phyloP scores from a whole-genome alignment of 805 yeast genomes.

The Sugiyamaella marilandica region DNA sequence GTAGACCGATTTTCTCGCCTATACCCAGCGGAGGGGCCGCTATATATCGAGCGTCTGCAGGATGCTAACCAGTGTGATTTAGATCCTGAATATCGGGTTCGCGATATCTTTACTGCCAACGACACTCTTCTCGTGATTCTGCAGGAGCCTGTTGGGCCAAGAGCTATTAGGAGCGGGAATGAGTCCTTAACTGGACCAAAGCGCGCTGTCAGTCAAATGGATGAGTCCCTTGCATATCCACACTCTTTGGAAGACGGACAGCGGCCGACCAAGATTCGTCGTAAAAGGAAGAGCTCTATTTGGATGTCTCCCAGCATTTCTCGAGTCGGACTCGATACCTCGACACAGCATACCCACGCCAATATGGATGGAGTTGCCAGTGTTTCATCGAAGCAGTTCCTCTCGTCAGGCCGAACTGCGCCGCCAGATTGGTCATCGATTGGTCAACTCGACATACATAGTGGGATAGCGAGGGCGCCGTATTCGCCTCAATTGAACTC shows the following conservation, averaged over 20 bases:
- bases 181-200: background rate
- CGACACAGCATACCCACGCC: too few relatives aligned
- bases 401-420: too few relatives aligned
- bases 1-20: slow-evolving; percentile 51
- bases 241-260: too few relatives aligned
- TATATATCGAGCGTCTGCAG: slow-evolving; percentile 52
- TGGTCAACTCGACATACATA: too few relatives aligned
- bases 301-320: slow-evolving; percentile 11
- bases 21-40: slow-evolving; percentile 53
- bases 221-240: background rate
- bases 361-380: too few relatives aligned
- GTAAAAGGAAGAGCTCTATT: slow-evolving; percentile 11
- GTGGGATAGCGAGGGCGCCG: too few relatives aligned
- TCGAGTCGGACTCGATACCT: background rate
- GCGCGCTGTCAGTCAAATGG: background rate
- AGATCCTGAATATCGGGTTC: slow-evolving; percentile 68
- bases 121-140: slow-evolving; percentile 35
- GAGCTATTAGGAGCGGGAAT: background rate
- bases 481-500: too few relatives aligned
- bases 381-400: too few relatives aligned
- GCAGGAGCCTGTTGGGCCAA: slow-evolving; percentile 4
- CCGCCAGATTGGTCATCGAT: too few relatives aligned
- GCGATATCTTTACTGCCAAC: slow-evolving; percentile 55
- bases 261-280: slow-evolving; percentile 5
- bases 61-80: slow-evolving; percentile 66